Base-by-base conservation (phyloP, 1,284 basidiomycete species). In the Papiliotrema terrestris region DNA sequence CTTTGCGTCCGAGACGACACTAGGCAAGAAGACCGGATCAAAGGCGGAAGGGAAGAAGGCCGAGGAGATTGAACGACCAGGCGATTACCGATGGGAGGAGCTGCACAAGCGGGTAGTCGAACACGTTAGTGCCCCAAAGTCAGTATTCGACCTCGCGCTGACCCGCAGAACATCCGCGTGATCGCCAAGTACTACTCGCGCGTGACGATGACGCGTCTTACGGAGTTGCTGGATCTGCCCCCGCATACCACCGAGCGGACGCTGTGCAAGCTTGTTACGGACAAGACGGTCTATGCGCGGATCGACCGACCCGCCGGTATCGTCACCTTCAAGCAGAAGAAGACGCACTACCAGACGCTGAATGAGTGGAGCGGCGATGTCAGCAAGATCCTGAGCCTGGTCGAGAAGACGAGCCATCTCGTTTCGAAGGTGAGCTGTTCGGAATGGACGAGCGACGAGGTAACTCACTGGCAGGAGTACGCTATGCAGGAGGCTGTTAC, bases 281-380 rank as follows among this genome's bases (percentile, higher is more conserved):
- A 88, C 44, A 91, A 88, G 61, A 91, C 89, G 22, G 84, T 98
- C 42, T 96, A 88, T 83, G 96, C 96, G 23, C 87, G 92, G 52
- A 89, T 95, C 62, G 94, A 99, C 77, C 84, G 96, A 48, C 94
- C 94, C 36, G 82, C 87, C 0, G 93, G 92, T 0, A 82, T 98
- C 54, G 85, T 98, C 55, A 87, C 82, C 68, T 98, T 98, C 81
- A 84, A 84, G 63, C 83, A 81, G 66, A 86, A 85, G 81, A 71
- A 86, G 82, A 64, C 58, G 59, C 84, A 88, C 2, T 92, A 95
- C 71, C 90, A 93, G 69, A 86, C 91, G 6, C 86, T 98, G 83
- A 98, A 98, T 69, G 88, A 88, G 58, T 99, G 96, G 96, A 93
- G 89, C 74, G 87, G 84, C 22, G 94, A 98, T 71, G 91, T 98